phyloP scores from a whole-genome alignment of 2,329 filamentous ascomycete genomes.

The Hypomyces rosellus region DNA sequence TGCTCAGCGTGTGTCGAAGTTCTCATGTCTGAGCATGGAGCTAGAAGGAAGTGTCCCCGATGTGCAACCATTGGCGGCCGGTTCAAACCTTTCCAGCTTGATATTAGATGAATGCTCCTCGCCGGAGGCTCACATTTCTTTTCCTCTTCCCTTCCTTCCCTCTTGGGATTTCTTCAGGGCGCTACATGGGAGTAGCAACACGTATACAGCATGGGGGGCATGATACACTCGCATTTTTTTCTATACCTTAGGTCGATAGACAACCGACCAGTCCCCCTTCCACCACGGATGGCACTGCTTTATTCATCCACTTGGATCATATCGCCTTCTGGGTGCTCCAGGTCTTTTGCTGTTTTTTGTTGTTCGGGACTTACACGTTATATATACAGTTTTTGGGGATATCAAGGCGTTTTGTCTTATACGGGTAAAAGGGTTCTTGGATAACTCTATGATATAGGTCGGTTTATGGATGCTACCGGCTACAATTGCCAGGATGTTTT shows the following conservation, averaged over 20 bases:
- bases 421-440: background rate
- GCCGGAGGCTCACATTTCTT: background rate
- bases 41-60: slow-evolving; percentile 68
- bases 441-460: slow-evolving; percentile 2
- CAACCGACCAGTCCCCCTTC: background rate
- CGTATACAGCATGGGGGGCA: slow-evolving; percentile 6
- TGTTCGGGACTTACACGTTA: background rate
- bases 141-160: background rate
- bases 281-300: background rate
- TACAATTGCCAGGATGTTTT: background rate
- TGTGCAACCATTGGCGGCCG: slow-evolving; percentile 73
- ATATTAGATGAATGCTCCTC: slow-evolving; percentile 41
- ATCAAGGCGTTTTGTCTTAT: background rate
- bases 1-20: slow-evolving; percentile 84
- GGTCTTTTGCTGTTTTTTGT: background rate
- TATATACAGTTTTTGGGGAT: background rate
- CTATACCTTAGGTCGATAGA: slow-evolving; percentile 1
- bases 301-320: slow-evolving; percentile 1
- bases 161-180: background rate
- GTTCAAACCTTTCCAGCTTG: slow-evolving; percentile 80
- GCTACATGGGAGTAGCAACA: background rate
- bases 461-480: background rate
- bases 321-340: too few species aligned
- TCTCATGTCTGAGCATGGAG: slow-evolving; percentile 68
- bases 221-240: slow-evolving; percentile 6